phyloP scores from a whole-genome alignment of 495 filamentous ascomycete genomes.

The Aspergillus steynii region DNA sequence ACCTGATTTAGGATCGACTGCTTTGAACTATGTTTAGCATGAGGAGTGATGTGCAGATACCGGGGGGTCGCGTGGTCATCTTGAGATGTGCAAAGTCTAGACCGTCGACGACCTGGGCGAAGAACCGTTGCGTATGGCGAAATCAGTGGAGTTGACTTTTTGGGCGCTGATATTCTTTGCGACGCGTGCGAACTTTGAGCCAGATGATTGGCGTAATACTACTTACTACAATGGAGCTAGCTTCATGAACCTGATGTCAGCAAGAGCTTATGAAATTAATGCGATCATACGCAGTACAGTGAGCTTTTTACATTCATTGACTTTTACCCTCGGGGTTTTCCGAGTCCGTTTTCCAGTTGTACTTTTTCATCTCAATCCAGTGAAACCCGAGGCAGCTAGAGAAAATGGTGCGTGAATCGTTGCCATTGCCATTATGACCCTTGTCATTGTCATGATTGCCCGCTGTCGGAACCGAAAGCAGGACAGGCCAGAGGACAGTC shows the following conservation, averaged over 20 bases:
- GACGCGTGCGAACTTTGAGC: not conserved
- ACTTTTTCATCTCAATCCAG: no score
- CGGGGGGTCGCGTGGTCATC: not conserved
- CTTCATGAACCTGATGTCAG: not conserved
- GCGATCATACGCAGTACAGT: not conserved
- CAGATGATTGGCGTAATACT: not conserved
- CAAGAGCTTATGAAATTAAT: not conserved
- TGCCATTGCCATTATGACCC: not conserved
- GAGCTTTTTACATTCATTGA: not conserved
- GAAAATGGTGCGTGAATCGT: no score
- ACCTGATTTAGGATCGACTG: constrained; percentile 22
- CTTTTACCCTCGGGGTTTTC: not conserved
- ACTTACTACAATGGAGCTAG: not conserved
- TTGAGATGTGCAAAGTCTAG: not conserved
- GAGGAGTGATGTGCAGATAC: not conserved
- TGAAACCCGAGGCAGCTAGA: no score
- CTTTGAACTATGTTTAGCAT: not conserved
- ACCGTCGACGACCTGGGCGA: not conserved
- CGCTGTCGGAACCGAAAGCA: not conserved
- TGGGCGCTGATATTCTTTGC: not conserved
- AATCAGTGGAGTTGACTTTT: not conserved
- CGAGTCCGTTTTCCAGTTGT: no score
- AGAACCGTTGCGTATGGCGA: not conserved
- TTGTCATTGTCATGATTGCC: not conserved
- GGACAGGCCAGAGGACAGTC: not conserved